Percentiles rank a stretch among this genome's conserved stretches.
These are phyloP conservation scores for Arabidopsis arenosa DNA, from an alignment of 345 rosid species.

Conservation along the genomic window DNA sequence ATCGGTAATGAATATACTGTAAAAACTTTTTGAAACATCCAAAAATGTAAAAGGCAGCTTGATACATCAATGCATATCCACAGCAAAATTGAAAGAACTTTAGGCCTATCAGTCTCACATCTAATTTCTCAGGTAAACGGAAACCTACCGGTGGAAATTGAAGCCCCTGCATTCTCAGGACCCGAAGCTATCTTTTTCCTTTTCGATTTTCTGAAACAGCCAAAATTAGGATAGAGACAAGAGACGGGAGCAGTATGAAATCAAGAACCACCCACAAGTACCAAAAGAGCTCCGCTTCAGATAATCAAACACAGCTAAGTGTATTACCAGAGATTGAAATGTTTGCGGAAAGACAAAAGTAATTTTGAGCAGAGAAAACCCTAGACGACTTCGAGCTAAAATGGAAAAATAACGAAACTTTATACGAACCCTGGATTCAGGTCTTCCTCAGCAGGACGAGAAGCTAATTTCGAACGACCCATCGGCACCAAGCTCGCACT, in stretches of 20 bases:
- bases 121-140: neutral
- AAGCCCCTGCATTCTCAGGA: constrained; percentile 52
- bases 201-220: constrained; percentile 59
- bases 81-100: neutral
- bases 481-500: constrained; percentile 45
- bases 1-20: constrained; percentile 19
- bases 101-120: neutral
- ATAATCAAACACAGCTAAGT: constrained; percentile 11
- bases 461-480: constrained; percentile 59
- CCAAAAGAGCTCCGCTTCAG: neutral
- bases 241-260: constrained; percentile 5
- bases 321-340: constrained; percentile 22
- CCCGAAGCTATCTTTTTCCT: constrained; percentile 58
- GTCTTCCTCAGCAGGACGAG: constrained; percentile 56
- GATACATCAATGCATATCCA: neutral
- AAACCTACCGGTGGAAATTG: constrained; percentile 41
- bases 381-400: constrained; percentile 20
- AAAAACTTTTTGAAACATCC: constrained; percentile 6
- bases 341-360: constrained; percentile 18
- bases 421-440: constrained; percentile 51
- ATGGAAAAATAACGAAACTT: constrained; percentile 18
- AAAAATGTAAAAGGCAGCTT: constrained; percentile 9
- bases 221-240: neutral
- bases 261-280: constrained; percentile 3
- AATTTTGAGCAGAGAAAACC: constrained; percentile 20